These are phyloP conservation scores for Gossypium davidsonii DNA, from an alignment of 441 rosid genomes.

Conservation along the genomic window DNA sequence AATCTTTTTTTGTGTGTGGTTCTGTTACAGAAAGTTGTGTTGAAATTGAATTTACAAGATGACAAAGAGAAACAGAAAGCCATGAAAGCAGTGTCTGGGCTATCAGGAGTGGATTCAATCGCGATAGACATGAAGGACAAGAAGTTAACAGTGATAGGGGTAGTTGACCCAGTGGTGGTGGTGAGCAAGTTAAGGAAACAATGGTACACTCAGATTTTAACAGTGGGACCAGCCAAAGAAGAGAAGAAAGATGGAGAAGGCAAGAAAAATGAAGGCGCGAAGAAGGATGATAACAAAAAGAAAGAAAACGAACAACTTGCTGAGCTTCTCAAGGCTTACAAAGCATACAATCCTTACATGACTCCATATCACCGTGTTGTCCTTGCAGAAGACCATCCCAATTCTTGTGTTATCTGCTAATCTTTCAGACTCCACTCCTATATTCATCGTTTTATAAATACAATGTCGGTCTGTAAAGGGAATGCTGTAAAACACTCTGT, in stretches of 20 bases:
- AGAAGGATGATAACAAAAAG: conserved; percentile 27
- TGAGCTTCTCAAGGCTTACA: conserved; percentile 23
- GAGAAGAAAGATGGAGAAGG: conserved; percentile 37
- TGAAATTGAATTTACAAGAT: conserved; percentile 46
- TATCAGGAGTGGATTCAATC: conserved; percentile 35
- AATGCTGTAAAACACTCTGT: neutral
- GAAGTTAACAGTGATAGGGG: conserved; percentile 57
- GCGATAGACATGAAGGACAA: conserved; percentile 47
- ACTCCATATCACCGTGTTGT: conserved; percentile 23
- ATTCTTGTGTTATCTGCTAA: conserved; percentile 42
- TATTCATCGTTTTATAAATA: neutral
- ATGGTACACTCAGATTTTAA: conserved; percentile 31
- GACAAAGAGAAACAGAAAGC: conserved; percentile 49
- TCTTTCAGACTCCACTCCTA: neutral
- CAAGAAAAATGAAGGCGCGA: conserved; percentile 22
- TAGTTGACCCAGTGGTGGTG: conserved; percentile 39
- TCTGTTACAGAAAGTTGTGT: conserved; percentile 42
- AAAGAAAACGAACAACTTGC: conserved; percentile 26
- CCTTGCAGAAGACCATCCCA: conserved; percentile 45
- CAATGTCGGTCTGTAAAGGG: neutral
- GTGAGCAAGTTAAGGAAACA: conserved; percentile 39
- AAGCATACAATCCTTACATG: conserved; percentile 24
- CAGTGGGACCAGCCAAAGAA: conserved; percentile 48
- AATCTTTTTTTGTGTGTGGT: neutral
- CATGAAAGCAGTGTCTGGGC: conserved; percentile 42